Conservation (phyloP, 2,329 filamentous ascomycete genomes). For the Trichocomaceae sp. region DNA sequence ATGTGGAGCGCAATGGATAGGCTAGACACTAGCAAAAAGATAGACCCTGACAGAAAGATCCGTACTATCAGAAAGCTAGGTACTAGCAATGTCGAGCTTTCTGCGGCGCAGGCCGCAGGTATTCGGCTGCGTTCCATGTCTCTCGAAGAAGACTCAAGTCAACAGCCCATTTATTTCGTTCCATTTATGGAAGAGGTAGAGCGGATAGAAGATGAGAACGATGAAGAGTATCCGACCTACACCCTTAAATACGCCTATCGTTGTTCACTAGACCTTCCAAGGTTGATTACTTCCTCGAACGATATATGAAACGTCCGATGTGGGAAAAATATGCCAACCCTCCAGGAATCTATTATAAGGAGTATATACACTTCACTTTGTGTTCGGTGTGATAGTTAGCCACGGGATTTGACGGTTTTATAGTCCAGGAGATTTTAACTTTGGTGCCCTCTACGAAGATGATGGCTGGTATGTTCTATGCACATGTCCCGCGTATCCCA, state of each 20-base stretch:
- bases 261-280: background rate
- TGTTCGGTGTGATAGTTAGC: background rate
- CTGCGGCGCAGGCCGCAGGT: background rate
- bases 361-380: background rate
- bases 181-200: background rate
- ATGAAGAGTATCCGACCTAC: background rate
- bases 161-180: background rate
- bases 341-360: background rate
- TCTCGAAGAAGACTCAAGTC: background rate
- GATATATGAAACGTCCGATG: background rate
- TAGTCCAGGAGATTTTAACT: slow-evolving; percentile 9
- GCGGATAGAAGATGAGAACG: background rate
- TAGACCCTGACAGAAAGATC: no score
- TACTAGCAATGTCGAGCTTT: background rate
- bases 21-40: background rate
- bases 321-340: background rate
- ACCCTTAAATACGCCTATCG: background rate
- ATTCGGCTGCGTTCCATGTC: background rate
- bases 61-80: no score
- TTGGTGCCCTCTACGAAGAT: slow-evolving; percentile 6
- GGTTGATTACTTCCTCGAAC: background rate
- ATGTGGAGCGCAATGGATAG: background rate
- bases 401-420: background rate
- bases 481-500: background rate
- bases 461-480: background rate